Conservation (phyloP, 768 basidiomycete species). For the Imleria badia region DNA sequence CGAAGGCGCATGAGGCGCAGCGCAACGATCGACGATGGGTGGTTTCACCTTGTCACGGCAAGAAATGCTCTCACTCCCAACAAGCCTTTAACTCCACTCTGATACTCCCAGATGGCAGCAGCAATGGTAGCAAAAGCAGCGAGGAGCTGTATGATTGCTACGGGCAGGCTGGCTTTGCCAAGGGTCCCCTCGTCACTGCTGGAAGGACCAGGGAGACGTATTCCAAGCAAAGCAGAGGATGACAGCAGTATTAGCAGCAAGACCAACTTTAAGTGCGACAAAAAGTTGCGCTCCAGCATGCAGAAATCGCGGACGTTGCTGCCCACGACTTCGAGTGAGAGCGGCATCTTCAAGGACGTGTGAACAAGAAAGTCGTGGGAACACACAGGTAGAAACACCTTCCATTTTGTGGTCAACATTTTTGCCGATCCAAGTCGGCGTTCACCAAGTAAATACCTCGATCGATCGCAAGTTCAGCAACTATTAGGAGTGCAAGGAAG, state of each 20-base stretch:
- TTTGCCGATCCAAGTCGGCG: too few relatives aligned
- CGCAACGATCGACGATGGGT: constrained; percentile 1
- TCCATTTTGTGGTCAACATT: too few relatives aligned
- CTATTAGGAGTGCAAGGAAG: too few relatives aligned
- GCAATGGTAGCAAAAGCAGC: constrained; percentile 54
- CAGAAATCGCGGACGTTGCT: constrained; percentile 73
- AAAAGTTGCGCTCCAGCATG: constrained; percentile 76
- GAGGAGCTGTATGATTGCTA: constrained; percentile 52
- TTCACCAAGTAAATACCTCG: too few relatives aligned
- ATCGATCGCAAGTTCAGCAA: too few relatives aligned
- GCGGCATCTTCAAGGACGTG: background rate
- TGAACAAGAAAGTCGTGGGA: too few relatives aligned
- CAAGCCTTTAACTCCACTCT: constrained; percentile 55
- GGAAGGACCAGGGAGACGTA: constrained; percentile 50
- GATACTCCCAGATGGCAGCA: constrained; percentile 69
- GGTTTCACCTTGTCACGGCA: constrained; percentile 51
- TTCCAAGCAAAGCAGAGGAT: constrained; percentile 60
- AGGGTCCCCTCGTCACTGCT: constrained; percentile 21
- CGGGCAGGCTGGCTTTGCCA: constrained; percentile 39
- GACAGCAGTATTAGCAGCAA: constrained; percentile 62
- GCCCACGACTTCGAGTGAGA: constrained; percentile 45
- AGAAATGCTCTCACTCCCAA: constrained; percentile 60
- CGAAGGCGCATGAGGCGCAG: constrained; percentile 1
- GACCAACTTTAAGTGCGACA: constrained; percentile 67
- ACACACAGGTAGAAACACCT: too few relatives aligned